Percentiles rank a stretch among this genome's conserved stretches.
Evolutionary conservation across 371 early-diverging fungal species (phyloP).

Genomic region (Mucor piriformis): DNA sequence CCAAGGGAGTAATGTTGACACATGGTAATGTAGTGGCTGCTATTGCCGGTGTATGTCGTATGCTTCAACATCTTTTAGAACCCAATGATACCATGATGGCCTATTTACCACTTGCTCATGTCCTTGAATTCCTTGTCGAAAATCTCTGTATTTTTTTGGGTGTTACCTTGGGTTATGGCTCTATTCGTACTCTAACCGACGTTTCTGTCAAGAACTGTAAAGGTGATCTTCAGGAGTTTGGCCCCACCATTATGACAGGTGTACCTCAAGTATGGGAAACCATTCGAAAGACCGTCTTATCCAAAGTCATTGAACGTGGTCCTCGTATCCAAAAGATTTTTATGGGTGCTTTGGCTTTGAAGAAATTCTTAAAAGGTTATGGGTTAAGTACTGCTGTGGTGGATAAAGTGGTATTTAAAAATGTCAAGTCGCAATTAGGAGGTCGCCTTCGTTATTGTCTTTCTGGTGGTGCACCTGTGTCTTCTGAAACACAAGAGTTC

Average conservation of each 20-base stretch:
- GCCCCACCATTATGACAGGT: conserved; percentile 93
- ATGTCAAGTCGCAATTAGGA: conserved; percentile 89
- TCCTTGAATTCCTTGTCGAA: conserved; percentile 86
- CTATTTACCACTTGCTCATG: conserved; percentile 96
- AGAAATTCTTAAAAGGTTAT: conserved; percentile 67
- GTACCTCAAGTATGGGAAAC: conserved; percentile 95
- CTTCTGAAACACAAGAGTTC: conserved; percentile 83
- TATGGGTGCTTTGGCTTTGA: conserved; percentile 67
- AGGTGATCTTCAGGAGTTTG: conserved; percentile 92
- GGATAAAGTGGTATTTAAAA: conserved; percentile 87
- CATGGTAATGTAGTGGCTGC: conserved; percentile 77
- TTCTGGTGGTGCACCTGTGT: conserved; percentile 96
- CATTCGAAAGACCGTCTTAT: conserved; percentile 84
- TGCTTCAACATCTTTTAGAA: conserved; percentile 77
- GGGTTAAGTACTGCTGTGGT: conserved; percentile 71
- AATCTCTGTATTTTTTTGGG: conserved; percentile 76
- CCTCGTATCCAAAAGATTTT: conserved; percentile 77
- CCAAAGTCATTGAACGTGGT: conserved; percentile 68
- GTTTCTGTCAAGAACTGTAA: conserved; percentile 89
- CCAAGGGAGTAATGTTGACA: conserved; percentile 72
- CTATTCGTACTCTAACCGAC: conserved; percentile 85
- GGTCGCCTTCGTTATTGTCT: conserved; percentile 88
- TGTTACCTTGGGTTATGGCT: conserved; percentile 88
- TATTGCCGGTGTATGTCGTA: conserved; percentile 78
- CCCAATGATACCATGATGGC: conserved; percentile 80